These are phyloP conservation scores for Dictyostelium intermedium DNA, from an alignment of 78 protist species.

Conservation along the genomic window DNA sequence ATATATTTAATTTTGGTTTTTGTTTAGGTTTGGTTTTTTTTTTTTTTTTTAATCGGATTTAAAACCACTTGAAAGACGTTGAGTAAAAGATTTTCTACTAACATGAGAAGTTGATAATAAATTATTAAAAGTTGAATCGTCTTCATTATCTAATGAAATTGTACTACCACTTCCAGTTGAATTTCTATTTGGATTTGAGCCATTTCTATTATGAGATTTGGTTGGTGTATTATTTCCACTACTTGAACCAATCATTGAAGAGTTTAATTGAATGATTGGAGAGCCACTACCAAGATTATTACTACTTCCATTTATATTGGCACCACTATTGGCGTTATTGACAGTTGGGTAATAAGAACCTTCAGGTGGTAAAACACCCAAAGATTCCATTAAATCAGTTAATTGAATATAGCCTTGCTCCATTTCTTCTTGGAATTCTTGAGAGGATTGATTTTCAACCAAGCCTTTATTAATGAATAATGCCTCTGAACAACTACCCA, in stretches of 20 bases:
- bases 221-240: conserved; percentile 2
- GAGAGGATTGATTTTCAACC: neutral
- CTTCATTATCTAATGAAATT: neutral
- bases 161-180: neutral
- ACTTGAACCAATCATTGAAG: neutral
- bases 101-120: neutral
- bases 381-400: conserved; percentile 20
- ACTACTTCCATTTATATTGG: neutral
- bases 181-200: neutral
- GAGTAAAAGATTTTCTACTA: conserved; percentile 46
- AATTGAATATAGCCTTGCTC: conserved; percentile 60
- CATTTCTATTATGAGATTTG: neutral
- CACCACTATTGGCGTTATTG: neutral
- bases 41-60: neutral
- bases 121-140: neutral
- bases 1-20: neutral
- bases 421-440: conserved; percentile 73
- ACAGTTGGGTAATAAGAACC: conserved; percentile 21
- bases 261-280: neutral
- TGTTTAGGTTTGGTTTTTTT: neutral
- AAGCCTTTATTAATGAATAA: neutral
- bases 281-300: neutral
- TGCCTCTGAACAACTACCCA: conserved; percentile 54
- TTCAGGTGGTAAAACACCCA: conserved; percentile 47
- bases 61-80: conserved; percentile 30